Evolutionary conservation across 305 asterid species (phyloP).

Genomic region (Fraxinus greggii): DNA sequence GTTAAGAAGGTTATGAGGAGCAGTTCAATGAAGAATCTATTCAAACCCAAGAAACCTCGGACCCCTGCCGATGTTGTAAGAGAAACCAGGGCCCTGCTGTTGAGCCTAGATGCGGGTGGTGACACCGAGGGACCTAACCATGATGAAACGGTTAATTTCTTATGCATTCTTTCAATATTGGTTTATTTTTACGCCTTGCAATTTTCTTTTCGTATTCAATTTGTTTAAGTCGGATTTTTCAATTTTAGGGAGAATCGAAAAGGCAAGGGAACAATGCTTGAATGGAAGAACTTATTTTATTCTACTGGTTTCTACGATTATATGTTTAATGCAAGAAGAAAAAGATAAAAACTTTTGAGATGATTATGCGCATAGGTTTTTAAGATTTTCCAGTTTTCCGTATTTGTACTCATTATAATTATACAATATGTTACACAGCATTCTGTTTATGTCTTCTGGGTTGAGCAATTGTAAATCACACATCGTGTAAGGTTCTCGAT

Average conservation of each 20-base stretch:
- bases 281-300: too few species aligned
- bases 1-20: conserved; percentile 49
- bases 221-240: background rate
- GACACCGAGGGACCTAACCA: conserved; percentile 23
- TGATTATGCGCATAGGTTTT: background rate
- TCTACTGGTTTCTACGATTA: background rate
- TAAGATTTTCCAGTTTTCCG: background rate
- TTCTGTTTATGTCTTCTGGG: background rate
- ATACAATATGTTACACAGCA: background rate
- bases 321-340: background rate
- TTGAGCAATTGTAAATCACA: background rate
- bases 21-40: conserved; percentile 48
- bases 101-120: conserved; percentile 15
- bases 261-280: background rate
- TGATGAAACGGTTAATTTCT: conserved; percentile 46
- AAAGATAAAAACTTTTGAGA: background rate
- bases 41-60: conserved; percentile 42
- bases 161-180: background rate
- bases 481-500: background rate
- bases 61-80: conserved; percentile 36
- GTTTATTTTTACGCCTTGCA: too few species aligned
- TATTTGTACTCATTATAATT: too few species aligned
- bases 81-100: conserved; percentile 23
- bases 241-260: background rate
- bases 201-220: background rate